Base-by-base conservation (phyloP, 108 stramenopile species). In the Cylindrotheca closterium region DNA sequence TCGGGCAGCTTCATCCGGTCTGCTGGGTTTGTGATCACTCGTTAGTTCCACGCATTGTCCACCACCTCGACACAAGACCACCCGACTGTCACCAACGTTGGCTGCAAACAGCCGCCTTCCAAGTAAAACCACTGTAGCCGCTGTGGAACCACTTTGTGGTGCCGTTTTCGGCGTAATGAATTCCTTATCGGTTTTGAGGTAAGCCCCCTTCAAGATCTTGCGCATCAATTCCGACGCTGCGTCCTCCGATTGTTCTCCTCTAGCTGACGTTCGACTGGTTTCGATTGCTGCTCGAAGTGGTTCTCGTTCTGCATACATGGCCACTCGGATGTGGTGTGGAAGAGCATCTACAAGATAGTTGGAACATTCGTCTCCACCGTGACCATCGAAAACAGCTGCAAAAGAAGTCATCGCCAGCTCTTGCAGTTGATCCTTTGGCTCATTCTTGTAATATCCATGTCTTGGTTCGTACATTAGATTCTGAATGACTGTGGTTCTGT, bases 381-480 rank as follows among this genome's bases (percentile, higher is more conserved):
- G 98, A 5, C 98, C 98, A 72, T 98, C 98, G 70, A 95, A 98
- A 5, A 98, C 98, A 19, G 87, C 98, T 21, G 93, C 92, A 80
- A 96, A 98, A 4, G 91, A 84, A 26, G 90, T 92, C 78, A 92
- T 92, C 19, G 90, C 88, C 21, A 94, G 60, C 64, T 90, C 88
- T 51, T 87, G 66, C 42, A 94, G 61, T 12, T 74, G 59, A 4
- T 90, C 90, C 73, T 94, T 92, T 49, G 86, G 72, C 77, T 90
- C 90, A 51, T 87, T 84, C 54, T 79, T 84, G 70, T 89, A 87
- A 60, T 93, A 90, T 58, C 85, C 85, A 52, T 91, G 87, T 25
- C 79, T 75, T 45, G 87, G 87, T 55, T 86, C 88, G 53, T 92
- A 87, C 75, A 88, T 78, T 32, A 93, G 73, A 65, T 68, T 87